Conservation (phyloP, 257 asterid species). For the Scutellaria galericulata region DNA sequence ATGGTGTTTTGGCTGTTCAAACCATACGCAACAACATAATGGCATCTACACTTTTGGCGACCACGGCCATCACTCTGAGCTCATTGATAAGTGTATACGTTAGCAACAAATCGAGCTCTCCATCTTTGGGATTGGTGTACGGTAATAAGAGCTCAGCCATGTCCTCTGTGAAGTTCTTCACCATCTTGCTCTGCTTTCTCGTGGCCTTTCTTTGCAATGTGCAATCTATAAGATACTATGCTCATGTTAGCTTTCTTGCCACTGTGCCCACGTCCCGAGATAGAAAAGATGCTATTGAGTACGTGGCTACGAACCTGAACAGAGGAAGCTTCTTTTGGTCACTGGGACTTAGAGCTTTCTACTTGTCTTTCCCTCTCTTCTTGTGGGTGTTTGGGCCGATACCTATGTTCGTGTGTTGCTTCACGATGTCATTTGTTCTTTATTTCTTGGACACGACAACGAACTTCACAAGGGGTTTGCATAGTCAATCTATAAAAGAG, state of each 20-base stretch:
- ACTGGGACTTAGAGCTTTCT: slow-evolving; percentile 74
- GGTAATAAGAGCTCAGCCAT: slow-evolving; percentile 51
- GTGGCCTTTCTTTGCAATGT: slow-evolving; percentile 78
- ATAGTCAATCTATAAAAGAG: slow-evolving; percentile 44
- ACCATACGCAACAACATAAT: slow-evolving; percentile 90
- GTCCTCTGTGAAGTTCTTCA: slow-evolving; percentile 65
- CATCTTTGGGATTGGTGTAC: slow-evolving; percentile 44
- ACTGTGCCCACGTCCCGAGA: slow-evolving; percentile 61
- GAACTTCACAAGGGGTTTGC: slow-evolving; percentile 59
- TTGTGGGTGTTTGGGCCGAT: slow-evolving; percentile 83
- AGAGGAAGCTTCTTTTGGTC: slow-evolving; percentile 85
- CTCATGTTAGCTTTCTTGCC: slow-evolving; percentile 78
- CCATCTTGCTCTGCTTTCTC: slow-evolving; percentile 77
- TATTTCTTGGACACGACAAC: slow-evolving; percentile 82
- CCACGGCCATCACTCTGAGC: slow-evolving; percentile 83
- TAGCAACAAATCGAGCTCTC: slow-evolving; percentile 59
- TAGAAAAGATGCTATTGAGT: slow-evolving; percentile 60
- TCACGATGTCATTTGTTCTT: slow-evolving; percentile 52
- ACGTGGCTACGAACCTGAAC: slow-evolving; percentile 65
- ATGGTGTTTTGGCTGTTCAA: slow-evolving; percentile 82
- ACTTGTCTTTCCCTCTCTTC: slow-evolving; percentile 81
- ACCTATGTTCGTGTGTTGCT: slow-evolving; percentile 75
- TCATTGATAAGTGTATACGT: slow-evolving; percentile 84
- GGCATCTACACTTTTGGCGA: slow-evolving; percentile 93
- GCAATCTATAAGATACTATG: slow-evolving; percentile 77